Evolutionary conservation across 1,139 yeast species (phyloP), one percentile per base, ranked within the genome.

Genomic region (Yamadazyma mexicana): DNA sequence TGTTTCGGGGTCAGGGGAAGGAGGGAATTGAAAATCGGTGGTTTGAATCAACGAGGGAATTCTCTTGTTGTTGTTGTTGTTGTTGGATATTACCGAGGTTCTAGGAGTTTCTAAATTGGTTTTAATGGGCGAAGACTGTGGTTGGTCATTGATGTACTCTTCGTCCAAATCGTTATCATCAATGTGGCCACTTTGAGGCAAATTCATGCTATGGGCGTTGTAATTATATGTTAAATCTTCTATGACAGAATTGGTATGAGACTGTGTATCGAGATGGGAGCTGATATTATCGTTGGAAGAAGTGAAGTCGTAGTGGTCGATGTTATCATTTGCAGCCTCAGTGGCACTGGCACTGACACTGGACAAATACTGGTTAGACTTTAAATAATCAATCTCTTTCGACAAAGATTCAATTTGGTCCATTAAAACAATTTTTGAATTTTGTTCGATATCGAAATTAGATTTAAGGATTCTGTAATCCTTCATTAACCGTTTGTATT

Each of bases 401-500:
- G 75, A 64, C 46, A 77, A 61, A 49, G 60, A 62, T 50, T 78
- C 83, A 33, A 78, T 64, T 57, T 78, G 81, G 49, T 77, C 81
- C 43, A 78, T 75, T 38, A 78, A 68, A 31, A 74, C 64, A 45
- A 75, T 58, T 47, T 77, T 77, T 40, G 77, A 73, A 46, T 73
- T 77, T 44, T 69, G 67, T 51, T 75, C 78, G 25, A 78, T 58
- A 56, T 62, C 76, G 49, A 50, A 74, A 52, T 66, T 68, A 52
- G 67, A 69, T 56, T 60, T 66, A 40, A 61, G 66, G 16, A 63
- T 64, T 52, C 52, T 68, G 58, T 50, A 73, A 54, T 62, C 72
- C 47, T 58, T 69, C 32, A 61, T 42, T 28, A 72, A 51, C 38
- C 61, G 57, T 39, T 59, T 54, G 51, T 64, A 67, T 45, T 60